Evolutionary conservation across 805 yeast genomes (phyloP).

Genomic region (Starmerella floricola): DNA sequence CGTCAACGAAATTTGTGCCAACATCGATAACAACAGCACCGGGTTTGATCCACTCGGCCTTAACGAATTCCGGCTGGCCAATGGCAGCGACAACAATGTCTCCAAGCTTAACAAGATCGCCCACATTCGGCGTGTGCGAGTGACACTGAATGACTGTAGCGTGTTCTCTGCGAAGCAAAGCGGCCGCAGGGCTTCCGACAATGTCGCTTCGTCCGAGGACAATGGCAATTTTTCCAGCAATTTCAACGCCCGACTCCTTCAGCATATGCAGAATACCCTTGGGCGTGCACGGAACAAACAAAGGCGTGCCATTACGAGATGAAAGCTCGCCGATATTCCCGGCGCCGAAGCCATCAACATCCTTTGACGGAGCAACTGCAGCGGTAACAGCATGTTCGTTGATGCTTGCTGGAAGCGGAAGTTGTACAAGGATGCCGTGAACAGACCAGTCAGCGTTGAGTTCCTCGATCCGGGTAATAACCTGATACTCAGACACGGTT

Average conservation of each 20-base stretch:
- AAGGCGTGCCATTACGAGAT: slow-evolving; percentile 72
- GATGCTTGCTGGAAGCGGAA: slow-evolving; percentile 74
- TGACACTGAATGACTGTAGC: slow-evolving; percentile 81
- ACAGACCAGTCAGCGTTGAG: slow-evolving; percentile 65
- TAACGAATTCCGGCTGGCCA: slow-evolving; percentile 72
- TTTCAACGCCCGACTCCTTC: slow-evolving; percentile 50
- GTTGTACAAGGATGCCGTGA: slow-evolving; percentile 80
- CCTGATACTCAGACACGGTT: slow-evolving; percentile 44
- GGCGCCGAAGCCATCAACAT: slow-evolving; percentile 91
- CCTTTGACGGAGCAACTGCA: slow-evolving; percentile 70
- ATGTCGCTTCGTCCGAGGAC: slow-evolving; percentile 93
- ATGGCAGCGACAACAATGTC: slow-evolving; percentile 88
- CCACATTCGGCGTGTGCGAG: slow-evolving; percentile 54
- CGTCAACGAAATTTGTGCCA: slow-evolving; percentile 83
- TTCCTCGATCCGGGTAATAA: slow-evolving; percentile 43
- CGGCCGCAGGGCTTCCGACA: slow-evolving; percentile 89
- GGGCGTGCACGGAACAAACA: slow-evolving; percentile 89
- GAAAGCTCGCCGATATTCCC: slow-evolving; percentile 81
- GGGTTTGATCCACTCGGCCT: slow-evolving; percentile 77
- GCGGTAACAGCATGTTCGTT: slow-evolving; percentile 71
- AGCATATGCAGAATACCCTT: slow-evolving; percentile 78
- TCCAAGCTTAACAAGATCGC: slow-evolving; percentile 48
- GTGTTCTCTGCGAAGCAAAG: slow-evolving; percentile 63
- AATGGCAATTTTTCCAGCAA: slow-evolving; percentile 75
- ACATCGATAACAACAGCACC: slow-evolving; percentile 86